A percentile compares a stretch with the other conserved stretches of the same genome.
Evolutionary conservation across 805 yeast genomes (phyloP).

Genomic region (Wickerhamomyces ciferrii): DNA sequence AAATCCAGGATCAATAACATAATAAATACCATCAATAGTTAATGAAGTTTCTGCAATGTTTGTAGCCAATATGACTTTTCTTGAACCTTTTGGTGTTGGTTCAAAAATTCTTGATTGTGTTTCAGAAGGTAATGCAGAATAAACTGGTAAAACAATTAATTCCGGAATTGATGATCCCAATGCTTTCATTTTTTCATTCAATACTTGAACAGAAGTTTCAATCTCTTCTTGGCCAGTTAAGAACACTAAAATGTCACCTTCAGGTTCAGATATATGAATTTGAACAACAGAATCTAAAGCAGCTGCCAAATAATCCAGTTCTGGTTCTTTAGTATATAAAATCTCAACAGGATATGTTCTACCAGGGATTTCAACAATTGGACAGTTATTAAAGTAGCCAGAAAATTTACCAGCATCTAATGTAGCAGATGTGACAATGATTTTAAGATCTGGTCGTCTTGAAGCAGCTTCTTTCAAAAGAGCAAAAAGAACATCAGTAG

Average conservation of each 20-base stretch:
- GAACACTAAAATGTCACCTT: conserved; percentile 79
- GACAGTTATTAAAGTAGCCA: conserved; percentile 71
- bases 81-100: conserved; percentile 74
- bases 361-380: conserved; percentile 82
- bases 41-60: conserved; percentile 97
- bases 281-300: conserved; percentile 82
- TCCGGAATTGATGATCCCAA: conserved; percentile 62
- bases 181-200: conserved; percentile 59
- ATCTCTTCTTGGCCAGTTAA: conserved; percentile 94
- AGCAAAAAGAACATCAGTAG: conserved; percentile 90
- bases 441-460: conserved; percentile 64
- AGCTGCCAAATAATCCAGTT: conserved; percentile 79
- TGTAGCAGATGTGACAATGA: conserved; percentile 91
- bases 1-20: conserved; percentile 92
- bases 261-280: conserved; percentile 73
- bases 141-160: conserved; percentile 77
- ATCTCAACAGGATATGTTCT: conserved; percentile 88
- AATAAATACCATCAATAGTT: conserved; percentile 89
- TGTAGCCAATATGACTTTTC: conserved; percentile 92
- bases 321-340: conserved; percentile 75
- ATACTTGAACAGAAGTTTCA: conserved; percentile 77
- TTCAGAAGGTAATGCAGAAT: conserved; percentile 88
- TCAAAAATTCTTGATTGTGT: conserved; percentile 86
- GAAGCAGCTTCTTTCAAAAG: conserved; percentile 69
- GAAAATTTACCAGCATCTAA: conserved; percentile 86